Conservation (phyloP, 2,329 filamentous ascomycete species). For the Colletotrichum magnum region DNA sequence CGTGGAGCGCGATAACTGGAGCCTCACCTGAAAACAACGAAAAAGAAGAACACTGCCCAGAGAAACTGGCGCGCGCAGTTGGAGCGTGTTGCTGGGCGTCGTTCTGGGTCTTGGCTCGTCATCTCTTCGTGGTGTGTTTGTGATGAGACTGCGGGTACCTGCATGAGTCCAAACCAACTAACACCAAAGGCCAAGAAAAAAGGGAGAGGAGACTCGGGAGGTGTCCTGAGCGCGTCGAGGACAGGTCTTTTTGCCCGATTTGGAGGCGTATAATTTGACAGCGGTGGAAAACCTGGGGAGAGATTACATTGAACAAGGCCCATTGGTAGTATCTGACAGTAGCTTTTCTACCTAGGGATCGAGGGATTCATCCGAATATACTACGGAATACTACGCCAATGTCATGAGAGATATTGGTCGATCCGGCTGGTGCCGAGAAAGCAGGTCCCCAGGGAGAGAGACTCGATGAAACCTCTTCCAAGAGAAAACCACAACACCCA, state of each 20-base stretch:
- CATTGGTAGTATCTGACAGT: too few relatives aligned
- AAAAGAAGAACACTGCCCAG: neutral
- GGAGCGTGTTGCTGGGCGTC: neutral
- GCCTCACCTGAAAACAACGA: conserved; percentile 21
- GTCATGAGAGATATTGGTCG: conserved; percentile 6
- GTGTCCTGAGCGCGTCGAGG: neutral
- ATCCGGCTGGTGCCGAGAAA: conserved; percentile 1
- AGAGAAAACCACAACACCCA: conserved; percentile 2
- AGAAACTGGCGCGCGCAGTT: neutral
- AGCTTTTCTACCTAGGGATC: too few relatives aligned
- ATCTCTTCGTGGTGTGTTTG: neutral
- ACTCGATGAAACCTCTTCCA: neutral
- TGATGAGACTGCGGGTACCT: conserved; percentile 28
- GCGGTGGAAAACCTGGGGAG: too few relatives aligned
- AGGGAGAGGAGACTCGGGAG: too few relatives aligned
- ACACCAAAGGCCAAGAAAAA: neutral
- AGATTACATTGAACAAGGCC: too few relatives aligned
- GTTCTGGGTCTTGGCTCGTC: neutral
- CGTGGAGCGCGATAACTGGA: neutral
- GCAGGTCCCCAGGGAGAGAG: neutral
- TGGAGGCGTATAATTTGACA: too few relatives aligned
- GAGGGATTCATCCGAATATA: too few relatives aligned
- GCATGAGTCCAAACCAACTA: conserved; percentile 18
- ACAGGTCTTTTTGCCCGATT: neutral
- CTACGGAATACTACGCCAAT: too few relatives aligned